These are phyloP conservation scores for Fraxinus sp. DNA, from an alignment of 305 asterid species.

Conservation along the genomic window DNA sequence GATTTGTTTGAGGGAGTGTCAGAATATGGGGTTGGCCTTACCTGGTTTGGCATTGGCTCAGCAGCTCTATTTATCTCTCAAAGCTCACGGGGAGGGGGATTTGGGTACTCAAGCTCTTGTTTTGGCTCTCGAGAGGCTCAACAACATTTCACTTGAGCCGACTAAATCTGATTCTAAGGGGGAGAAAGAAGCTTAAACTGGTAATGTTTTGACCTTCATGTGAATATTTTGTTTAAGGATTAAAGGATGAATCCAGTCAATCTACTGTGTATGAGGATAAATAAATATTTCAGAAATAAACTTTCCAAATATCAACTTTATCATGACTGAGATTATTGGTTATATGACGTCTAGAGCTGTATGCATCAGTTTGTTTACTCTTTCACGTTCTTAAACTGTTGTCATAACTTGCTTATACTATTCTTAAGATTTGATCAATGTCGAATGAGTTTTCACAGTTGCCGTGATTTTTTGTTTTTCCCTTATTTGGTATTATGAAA, in stretches of 20 bases:
- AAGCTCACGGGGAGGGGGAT: conserved; percentile 86
- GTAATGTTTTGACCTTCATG: conserved; percentile 12
- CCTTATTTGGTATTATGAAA: neutral
- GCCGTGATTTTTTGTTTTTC: neutral
- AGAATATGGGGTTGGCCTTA: conserved; percentile 73
- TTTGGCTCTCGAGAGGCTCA: conserved; percentile 84
- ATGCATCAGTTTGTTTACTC: neutral
- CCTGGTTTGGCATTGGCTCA: conserved; percentile 83
- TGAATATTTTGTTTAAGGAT: neutral
- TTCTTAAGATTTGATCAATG: neutral
- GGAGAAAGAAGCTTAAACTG: conserved; percentile 11
- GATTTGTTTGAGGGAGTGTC: conserved; percentile 87
- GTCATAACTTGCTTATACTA: neutral
- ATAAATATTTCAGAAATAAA: neutral
- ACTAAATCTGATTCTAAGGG: conserved; percentile 18
- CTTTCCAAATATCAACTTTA: neutral
- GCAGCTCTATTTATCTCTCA: conserved; percentile 87
- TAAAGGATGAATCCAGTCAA: neutral
- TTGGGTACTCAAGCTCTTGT: conserved; percentile 91
- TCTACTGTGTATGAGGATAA: neutral
- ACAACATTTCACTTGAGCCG: conserved; percentile 55
- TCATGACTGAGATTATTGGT: neutral
- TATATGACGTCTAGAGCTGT: neutral
- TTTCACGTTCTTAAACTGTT: neutral
- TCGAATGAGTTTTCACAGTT: neutral